Base-by-base conservation (phyloP, 495 filamentous ascomycete genomes). In the Hyaloscypha bicolor region DNA sequence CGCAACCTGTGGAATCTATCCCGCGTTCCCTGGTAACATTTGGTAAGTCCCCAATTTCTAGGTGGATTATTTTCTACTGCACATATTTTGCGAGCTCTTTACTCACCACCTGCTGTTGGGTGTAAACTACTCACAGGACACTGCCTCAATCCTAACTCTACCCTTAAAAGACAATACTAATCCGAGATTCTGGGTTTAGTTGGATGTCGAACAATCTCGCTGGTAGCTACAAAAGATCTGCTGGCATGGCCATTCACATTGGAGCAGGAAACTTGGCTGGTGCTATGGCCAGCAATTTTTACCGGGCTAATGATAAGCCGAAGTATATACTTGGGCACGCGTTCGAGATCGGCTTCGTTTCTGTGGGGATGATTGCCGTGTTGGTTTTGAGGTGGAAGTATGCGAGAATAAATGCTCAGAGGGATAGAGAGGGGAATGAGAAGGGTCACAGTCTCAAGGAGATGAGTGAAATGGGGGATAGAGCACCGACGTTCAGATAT, bases 231-330 rank as follows among this genome's bases (percentile, higher is more conserved):
- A 93, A 93, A 75, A 81, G 91, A 1, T 84, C 86, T 9, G 87
- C 86, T 4, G 91, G 87, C 0, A 91, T 93, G 85, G 91, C 90
- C 0, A 78, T 93, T 4, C 88, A 91, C 39, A 93, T 94, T 65
- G 90, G 91, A 0, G 70, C 89, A 32, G 91, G 91, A 0, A 92
- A 91, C 66, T 76, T 93, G 4, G 89, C 86, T 22, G 91, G 91
- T 35, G 78, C 90, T 2, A 91, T 93, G 86, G 85, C 90, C 0
- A 87, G 86, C 2, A 93, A 93, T 70, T 93, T 94, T 75, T 94
- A 93, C 71, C 86, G 91, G 19, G 68, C 79, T 6, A 78, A 80
- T 30, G 90, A 93, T 68, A 77, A 79, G 8, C 90, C 90, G 0
- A 78, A 83, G 22, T 94, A 89, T 66, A 76, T 83, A 2, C 82